Evolutionary conservation across 108 stramenopile genomes (phyloP).

Genomic region (Nannochloropsis salina): DNA sequence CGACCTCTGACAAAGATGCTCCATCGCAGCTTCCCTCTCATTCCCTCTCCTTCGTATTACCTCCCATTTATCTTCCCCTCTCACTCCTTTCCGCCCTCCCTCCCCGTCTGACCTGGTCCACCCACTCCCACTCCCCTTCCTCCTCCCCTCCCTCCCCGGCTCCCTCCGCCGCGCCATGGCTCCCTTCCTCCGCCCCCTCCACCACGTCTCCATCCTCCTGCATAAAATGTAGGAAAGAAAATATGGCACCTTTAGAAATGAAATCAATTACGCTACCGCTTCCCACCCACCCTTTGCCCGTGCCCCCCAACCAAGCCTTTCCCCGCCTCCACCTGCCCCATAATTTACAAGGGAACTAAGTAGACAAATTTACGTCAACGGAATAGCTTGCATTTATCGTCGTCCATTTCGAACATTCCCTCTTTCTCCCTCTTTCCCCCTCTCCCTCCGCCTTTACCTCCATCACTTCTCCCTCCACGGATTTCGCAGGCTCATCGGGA

Average conservation of each 20-base stretch:
- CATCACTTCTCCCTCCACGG: conserved; percentile 44
- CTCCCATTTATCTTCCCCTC: not conserved
- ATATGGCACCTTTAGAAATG: not conserved
- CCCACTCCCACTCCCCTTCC: not conserved
- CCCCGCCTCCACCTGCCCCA: not conserved
- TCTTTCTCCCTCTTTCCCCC: conserved; percentile 39
- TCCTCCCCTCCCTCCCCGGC: not conserved
- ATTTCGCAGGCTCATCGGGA: conserved; percentile 46
- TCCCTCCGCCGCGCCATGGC: conserved; percentile 47
- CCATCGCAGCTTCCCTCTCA: no score
- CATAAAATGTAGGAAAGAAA: not conserved
- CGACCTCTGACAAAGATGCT: no score
- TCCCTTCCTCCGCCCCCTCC: conserved; percentile 17
- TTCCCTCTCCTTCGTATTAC: not conserved
- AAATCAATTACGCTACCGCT: not conserved
- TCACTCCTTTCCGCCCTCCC: not conserved
- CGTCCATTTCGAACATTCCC: conserved; percentile 9
- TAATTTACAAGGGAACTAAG: not conserved
- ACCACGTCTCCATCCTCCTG: not conserved
- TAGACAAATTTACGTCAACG: not conserved
- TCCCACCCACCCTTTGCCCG: not conserved
- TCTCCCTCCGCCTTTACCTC: conserved; percentile 52
- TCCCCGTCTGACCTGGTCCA: not conserved
- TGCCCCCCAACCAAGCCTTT: not conserved
- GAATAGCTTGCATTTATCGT: not conserved